phyloP scores from a whole-genome alignment of 768 basidiomycete species.

The Cantharellus anzutake region DNA sequence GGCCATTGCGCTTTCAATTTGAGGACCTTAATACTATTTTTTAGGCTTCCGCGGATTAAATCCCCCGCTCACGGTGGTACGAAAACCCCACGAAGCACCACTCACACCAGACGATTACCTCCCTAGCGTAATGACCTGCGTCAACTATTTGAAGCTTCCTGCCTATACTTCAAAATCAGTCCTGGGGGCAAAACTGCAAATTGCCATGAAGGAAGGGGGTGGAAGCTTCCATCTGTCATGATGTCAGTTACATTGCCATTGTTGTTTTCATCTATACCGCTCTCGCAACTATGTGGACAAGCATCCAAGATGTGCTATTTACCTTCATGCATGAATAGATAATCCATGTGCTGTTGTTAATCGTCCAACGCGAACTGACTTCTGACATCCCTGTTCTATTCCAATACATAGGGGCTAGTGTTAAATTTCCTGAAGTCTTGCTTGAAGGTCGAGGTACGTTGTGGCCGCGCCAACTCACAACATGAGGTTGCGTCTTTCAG shows the following conservation, averaged over 20 bases:
- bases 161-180: slow-evolving; percentile 81
- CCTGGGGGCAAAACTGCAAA: slow-evolving; percentile 63
- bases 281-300: no score
- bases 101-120: slow-evolving; percentile 85
- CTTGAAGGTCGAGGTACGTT: no score
- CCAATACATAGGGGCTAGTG: no score
- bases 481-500: no score
- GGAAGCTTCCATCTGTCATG: slow-evolving; percentile 96
- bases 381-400: no score
- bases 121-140: slow-evolving; percentile 98
- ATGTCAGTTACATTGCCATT: slow-evolving; percentile 8
- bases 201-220: slow-evolving; percentile 84
- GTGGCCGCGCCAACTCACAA: no score
- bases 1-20: not conserved
- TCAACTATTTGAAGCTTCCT: slow-evolving; percentile 88
- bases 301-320: no score
- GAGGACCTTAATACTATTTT: slow-evolving; percentile 5
- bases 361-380: no score
- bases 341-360: no score
- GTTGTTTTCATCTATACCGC: not conserved
- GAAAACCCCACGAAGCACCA: slow-evolving; percentile 88
- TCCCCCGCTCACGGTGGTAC: slow-evolving; percentile 86
- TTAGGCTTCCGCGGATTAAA: slow-evolving; percentile 87
- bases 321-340: no score
- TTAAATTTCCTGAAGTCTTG: no score